Base-by-base conservation (phyloP, 1,139 yeast genomes). In the Suhomyces maxii region DNA sequence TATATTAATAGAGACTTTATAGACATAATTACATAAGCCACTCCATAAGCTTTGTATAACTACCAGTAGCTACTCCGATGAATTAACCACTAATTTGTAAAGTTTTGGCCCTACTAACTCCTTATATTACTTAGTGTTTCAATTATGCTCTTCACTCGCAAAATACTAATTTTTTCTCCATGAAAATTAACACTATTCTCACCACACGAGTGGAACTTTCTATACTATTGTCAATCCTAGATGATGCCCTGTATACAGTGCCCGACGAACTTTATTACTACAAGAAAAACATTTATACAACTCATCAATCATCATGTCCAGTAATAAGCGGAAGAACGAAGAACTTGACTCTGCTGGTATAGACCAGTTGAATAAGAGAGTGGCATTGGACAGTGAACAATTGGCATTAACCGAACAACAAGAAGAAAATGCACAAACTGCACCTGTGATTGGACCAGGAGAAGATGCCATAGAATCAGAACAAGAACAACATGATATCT, bases 291-390 rank as follows among this genome's bases (percentile, higher is more conserved):
- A 36, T 32, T 25, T 11, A 26, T 26, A 13, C 36, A 26, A 14
- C 23, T 23, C 42, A 30, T 31, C 28, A 36, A 26, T 13, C 30
- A 47, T 11, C 38, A 63, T 62, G 65, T 59, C 61, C 10, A 60
- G 54, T 47, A 68, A 63, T 47, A 86, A 86, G 61, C 77, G 95
- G 50, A 85, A 85, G 70, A 85, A 82, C 67, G 90, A 86, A 53
- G 79, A 74, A 45, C 55, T 56, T 36, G 57, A 62, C 12, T 43
- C 57, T 10, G 51, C 64, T 2, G 59, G 56, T n/a, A 60, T 58
- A 13, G 76, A 71, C 49, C 70, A 65, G 48, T 54, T 69, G 37
- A 73, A 71, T 48, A 86, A 86, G 58, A 70, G 95, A 47, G 86
- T 85, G 8, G 93, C 95, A 1, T 74, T 86, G 56, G 90, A 86